Conservation (phyloP, 129 eudicot species). For the Flaveria robusta region DNA sequence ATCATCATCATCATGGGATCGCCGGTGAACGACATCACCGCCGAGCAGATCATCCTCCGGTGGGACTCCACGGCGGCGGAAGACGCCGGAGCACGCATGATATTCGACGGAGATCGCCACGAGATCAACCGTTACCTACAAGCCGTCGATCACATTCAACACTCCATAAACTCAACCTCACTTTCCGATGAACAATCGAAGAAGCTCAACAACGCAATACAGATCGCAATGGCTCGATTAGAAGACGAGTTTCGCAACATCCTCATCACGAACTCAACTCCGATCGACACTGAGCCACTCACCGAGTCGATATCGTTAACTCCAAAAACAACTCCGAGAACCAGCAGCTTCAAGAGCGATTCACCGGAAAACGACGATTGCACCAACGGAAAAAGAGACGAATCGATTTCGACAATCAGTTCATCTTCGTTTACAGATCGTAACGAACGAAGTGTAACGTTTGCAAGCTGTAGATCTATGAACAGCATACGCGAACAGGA, state of each 20-base stretch:
- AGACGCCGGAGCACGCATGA: slow-evolving; percentile 64
- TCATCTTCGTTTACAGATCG: slow-evolving; percentile 29
- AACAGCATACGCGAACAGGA: slow-evolving; percentile 74
- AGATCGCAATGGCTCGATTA: slow-evolving; percentile 87
- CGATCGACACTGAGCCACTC: slow-evolving; percentile 56
- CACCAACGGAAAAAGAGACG: slow-evolving; percentile 18
- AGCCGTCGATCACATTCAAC: slow-evolving; percentile 73
- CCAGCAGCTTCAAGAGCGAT: slow-evolving; percentile 26
- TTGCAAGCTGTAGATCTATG: slow-evolving; percentile 57
- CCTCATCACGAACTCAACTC: slow-evolving; percentile 46
- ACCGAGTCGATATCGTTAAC: slow-evolving; percentile 36
- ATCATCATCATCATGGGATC: slow-evolving; percentile 38
- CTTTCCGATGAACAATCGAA: slow-evolving; percentile 42
- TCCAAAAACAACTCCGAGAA: slow-evolving; percentile 31
- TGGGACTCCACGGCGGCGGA: slow-evolving; percentile 82
- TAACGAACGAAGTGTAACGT: slow-evolving; percentile 36
- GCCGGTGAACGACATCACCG: slow-evolving; percentile 46
- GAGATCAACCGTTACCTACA: slow-evolving; percentile 58
- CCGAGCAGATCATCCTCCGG: slow-evolving; percentile 75
- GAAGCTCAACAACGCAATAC: slow-evolving; percentile 52
- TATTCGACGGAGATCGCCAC: slow-evolving; percentile 62
- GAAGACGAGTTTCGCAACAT: slow-evolving; percentile 80
- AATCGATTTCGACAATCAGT: slow-evolving; percentile 25
- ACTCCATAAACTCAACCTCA: slow-evolving; percentile 50
- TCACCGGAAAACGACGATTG: slow-evolving; percentile 31